Conservation (phyloP, 495 filamentous ascomycete species). For the Staphylotrichum longicolle region DNA sequence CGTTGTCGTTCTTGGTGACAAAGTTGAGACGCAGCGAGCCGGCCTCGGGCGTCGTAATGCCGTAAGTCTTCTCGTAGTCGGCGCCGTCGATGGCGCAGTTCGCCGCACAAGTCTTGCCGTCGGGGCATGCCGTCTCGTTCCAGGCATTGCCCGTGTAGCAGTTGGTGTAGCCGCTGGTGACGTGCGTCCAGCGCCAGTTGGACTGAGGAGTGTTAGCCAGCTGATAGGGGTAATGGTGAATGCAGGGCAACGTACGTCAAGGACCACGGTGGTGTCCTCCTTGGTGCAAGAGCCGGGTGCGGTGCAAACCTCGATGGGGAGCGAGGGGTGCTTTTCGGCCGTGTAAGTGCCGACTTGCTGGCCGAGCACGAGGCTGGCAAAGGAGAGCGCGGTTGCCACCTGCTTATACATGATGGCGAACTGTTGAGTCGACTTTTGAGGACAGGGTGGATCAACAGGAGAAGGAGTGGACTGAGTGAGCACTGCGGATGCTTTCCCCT, state of each 20-base stretch:
- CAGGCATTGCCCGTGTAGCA: constrained; percentile 63
- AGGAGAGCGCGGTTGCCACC: constrained; percentile 31
- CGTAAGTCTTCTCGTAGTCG: constrained; percentile 59
- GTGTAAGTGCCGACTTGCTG: constrained; percentile 53
- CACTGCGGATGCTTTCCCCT: constrained; percentile 7
- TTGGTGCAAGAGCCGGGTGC: constrained; percentile 51
- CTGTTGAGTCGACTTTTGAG: not conserved
- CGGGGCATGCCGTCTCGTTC: constrained; percentile 55
- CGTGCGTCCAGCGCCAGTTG: constrained; percentile 70
- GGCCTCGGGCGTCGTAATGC: constrained; percentile 53
- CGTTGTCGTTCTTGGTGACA: constrained; percentile 50
- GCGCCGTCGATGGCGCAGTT: constrained; percentile 65
- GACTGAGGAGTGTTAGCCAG: constrained; percentile 25
- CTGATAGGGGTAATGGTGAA: not conserved
- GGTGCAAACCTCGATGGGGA: constrained; percentile 57
- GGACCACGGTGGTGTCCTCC: constrained; percentile 50
- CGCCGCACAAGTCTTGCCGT: constrained; percentile 52
- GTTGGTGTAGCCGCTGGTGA: constrained; percentile 53
- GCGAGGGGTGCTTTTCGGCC: constrained; percentile 54
- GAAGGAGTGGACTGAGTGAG: not conserved
- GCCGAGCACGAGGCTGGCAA: constrained; percentile 38
- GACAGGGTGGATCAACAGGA: not conserved
- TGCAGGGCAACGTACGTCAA: constrained; percentile 44
- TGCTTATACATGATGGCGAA: constrained; percentile 26
- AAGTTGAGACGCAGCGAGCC: constrained; percentile 57